Conservation (phyloP, 805 yeast genomes). For the baker's yeast (Saccharomyces cerevisiae) region DNA sequence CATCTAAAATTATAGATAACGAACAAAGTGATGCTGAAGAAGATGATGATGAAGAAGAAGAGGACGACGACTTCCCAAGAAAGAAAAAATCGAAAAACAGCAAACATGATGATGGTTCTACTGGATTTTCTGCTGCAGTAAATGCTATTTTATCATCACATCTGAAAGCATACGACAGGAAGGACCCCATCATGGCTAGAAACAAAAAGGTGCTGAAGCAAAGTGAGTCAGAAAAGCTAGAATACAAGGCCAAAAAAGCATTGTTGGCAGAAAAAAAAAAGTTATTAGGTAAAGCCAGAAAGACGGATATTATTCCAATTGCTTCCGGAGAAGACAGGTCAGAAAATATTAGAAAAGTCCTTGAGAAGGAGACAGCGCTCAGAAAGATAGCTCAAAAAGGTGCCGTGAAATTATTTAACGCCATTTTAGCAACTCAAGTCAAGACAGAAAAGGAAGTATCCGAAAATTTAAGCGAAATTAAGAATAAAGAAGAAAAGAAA, state of each 20-base stretch:
- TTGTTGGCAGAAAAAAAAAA: constrained; percentile 64
- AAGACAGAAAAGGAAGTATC: constrained; percentile 44
- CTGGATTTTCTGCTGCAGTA: constrained; percentile 72
- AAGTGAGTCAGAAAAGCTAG: constrained; percentile 73
- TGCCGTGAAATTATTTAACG: constrained; percentile 77
- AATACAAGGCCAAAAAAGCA: constrained; percentile 70
- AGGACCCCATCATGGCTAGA: constrained; percentile 86
- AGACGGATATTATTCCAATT: constrained; percentile 57
- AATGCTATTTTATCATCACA: constrained; percentile 76
- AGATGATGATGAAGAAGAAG: constrained; percentile 31
- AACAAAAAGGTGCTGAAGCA: constrained; percentile 61
- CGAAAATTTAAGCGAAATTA: constrained; percentile 36
- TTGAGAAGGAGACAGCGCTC: constrained; percentile 61
- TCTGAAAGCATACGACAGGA: constrained; percentile 80
- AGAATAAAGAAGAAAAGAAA: constrained; percentile 40
- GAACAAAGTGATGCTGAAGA: constrained; percentile 7
- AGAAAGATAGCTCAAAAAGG: constrained; percentile 84
- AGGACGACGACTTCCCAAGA: constrained; percentile 35
- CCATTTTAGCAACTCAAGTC: constrained; percentile 70
- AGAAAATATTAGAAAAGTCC: constrained; percentile 38
- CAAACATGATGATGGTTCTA: constrained; percentile 61
- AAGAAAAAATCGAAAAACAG: constrained; percentile 49
- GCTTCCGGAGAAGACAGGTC: constrained; percentile 40
- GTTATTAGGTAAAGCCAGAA: constrained; percentile 56
- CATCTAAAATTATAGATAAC: constrained; percentile 2